Conservation (phyloP, 345 rosid genomes). For the Moricandia moricandioides region DNA sequence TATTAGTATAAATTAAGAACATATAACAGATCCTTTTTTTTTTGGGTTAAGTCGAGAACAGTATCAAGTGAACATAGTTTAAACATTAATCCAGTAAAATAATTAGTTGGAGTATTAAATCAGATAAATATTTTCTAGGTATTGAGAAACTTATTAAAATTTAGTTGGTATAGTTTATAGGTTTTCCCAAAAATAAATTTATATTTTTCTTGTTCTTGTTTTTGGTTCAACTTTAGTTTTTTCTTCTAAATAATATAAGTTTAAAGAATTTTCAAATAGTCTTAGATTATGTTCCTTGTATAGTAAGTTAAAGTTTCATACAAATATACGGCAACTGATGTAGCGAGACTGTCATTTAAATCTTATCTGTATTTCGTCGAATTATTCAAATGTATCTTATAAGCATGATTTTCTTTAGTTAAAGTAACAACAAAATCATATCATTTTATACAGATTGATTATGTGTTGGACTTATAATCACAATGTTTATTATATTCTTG, state of each 20-base stretch:
- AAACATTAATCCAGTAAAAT: not conserved
- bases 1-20: not conserved
- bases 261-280: no score
- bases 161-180: not conserved
- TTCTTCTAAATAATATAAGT: no score
- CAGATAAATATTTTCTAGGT: not conserved
- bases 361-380: not conserved
- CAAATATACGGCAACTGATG: not conserved
- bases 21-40: not conserved
- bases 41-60: not conserved
- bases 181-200: not conserved
- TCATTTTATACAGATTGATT: not conserved
- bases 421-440: not conserved
- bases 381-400: not conserved
- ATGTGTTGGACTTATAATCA: not conserved
- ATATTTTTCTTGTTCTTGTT: no score
- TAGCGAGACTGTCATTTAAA: not conserved
- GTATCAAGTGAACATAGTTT: not conserved
- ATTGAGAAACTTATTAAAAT: not conserved
- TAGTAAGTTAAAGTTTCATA: not conserved
- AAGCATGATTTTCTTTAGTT: slow-evolving; percentile 16
- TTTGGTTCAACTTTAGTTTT: no score
- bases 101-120: not conserved
- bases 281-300: no score
- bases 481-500: not conserved